Evolutionary conservation across 1,139 yeast species (phyloP).

Genomic region (Lodderomyces elongisporus): DNA sequence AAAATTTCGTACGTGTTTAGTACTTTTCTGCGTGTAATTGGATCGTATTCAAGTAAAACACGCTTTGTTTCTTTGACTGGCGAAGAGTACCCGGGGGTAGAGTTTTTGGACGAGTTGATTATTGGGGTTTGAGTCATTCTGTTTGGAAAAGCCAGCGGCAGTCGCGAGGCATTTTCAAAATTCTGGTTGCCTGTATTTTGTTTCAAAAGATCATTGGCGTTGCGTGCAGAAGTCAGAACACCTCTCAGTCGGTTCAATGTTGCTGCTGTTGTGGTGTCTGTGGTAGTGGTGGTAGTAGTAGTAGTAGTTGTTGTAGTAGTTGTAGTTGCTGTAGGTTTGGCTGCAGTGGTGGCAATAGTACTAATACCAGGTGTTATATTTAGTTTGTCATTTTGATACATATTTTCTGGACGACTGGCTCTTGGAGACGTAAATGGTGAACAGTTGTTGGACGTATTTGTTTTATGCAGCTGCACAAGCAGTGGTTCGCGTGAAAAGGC

Average conservation of each 20-base stretch:
- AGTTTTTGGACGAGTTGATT: no score
- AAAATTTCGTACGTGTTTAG: slow-evolving; percentile 88
- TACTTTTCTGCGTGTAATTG: slow-evolving; percentile 75
- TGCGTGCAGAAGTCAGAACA: no score
- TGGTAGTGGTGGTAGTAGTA: slow-evolving; percentile 1
- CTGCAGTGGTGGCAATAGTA: slow-evolving; percentile 21
- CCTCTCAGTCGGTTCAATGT: no score
- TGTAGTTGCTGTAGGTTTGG: slow-evolving; percentile 15
- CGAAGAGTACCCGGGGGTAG: slow-evolving; percentile 5
- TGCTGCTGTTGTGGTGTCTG: background rate
- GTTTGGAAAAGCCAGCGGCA: no score
- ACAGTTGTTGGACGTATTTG: no score
- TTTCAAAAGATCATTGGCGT: no score
- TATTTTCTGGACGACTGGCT: background rate
- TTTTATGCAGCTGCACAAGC: no score
- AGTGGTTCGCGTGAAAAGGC: no score
- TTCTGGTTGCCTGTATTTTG: no score
- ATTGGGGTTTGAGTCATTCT: no score
- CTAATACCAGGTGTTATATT: background rate
- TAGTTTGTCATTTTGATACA: background rate
- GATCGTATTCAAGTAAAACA: slow-evolving; percentile 83
- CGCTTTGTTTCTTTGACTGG: slow-evolving; percentile 78
- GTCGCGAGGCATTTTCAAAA: no score
- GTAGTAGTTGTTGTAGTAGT: slow-evolving; percentile 17
- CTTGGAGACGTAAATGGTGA: background rate